phyloP scores from a whole-genome alignment of 2,329 filamentous ascomycete genomes.

The Aspergillus tamarii region DNA sequence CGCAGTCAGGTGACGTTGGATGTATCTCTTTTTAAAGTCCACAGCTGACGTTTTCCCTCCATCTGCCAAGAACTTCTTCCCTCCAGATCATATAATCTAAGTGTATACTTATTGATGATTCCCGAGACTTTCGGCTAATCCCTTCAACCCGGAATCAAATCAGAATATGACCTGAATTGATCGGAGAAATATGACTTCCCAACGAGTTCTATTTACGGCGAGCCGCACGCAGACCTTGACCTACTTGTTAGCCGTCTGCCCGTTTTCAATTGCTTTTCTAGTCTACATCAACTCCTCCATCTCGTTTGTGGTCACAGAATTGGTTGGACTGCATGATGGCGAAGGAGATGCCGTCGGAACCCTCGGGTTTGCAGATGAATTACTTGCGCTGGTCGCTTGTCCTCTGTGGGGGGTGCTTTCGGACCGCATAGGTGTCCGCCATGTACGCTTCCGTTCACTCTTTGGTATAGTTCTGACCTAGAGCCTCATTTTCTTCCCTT shows the following conservation, averaged over 20 bases:
- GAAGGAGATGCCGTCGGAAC: constrained; percentile 65
- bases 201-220: constrained; percentile 56
- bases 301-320: constrained; percentile 66
- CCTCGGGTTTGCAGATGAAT: constrained; percentile 54
- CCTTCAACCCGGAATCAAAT: neutral
- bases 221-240: constrained; percentile 59
- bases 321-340: constrained; percentile 58
- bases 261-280: constrained; percentile 68
- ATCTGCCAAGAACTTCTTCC: neutral
- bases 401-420: constrained; percentile 55
- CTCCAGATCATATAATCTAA: neutral
- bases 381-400: constrained; percentile 52
- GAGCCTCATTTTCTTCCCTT: constrained; percentile 3
- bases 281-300: constrained; percentile 68
- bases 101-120: neutral
- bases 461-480: neutral
- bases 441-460: constrained; percentile 37
- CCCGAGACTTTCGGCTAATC: neutral
- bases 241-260: constrained; percentile 64
- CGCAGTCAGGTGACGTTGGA: neutral
- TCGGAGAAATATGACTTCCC: constrained; percentile 29
- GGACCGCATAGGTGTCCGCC: constrained; percentile 52
- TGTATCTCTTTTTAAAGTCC: neutral
- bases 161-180: neutral
- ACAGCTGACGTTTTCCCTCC: neutral